Evolutionary conservation across 2,329 filamentous ascomycete species (phyloP), one percentile per base, ranked within the genome.

Genomic region (Macrophomina tecta): DNA sequence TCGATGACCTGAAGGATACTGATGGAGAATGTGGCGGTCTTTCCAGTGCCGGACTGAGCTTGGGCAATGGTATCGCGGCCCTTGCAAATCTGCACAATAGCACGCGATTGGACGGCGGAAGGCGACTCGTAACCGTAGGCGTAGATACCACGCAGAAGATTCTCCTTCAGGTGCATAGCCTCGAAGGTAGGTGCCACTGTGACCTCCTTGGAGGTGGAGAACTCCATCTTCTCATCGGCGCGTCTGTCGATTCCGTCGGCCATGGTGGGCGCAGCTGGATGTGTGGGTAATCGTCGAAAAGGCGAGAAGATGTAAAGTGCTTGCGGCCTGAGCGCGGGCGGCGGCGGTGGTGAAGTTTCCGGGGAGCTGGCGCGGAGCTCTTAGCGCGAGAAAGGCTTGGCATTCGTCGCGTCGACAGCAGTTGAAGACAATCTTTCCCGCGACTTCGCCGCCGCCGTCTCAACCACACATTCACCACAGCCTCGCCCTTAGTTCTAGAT

Each of bases 1-100:
- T 97, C 93, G 82, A 97, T 97, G 75, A 97, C 92, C 79, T 97
- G 94, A 56, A 97, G 90, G 83, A 97, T 96, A 79, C 91, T 95
- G 81, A 97, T 97, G 60, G 93, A 94, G 81, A 97, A 97, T 42
- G 94, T 97, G 38, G 94, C 94, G 3, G 94, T 97, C 85, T 97
- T 97, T 84, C 94, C 94, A 64, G 94, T 97, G 81, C 94, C 94
- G 53, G 94, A 97, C 81, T 98, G 95, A 23, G 95, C 95, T 79
- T 99, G 95, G 18, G 95, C 95, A 77, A 99, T 99, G 69, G 95
- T 98, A 80, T 99, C 95, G 81, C 95, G 93, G 71, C 95, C 95
- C 82, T 98, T 98, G 88, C 95, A 99, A 76, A 99, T 92, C 82
- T 98, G 95, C 60, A 99, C 95, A 76, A 99, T 99, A 64, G 95